phyloP scores from a whole-genome alignment of 192 early-diverging fungal species.

The Entrophospora sp. region DNA sequence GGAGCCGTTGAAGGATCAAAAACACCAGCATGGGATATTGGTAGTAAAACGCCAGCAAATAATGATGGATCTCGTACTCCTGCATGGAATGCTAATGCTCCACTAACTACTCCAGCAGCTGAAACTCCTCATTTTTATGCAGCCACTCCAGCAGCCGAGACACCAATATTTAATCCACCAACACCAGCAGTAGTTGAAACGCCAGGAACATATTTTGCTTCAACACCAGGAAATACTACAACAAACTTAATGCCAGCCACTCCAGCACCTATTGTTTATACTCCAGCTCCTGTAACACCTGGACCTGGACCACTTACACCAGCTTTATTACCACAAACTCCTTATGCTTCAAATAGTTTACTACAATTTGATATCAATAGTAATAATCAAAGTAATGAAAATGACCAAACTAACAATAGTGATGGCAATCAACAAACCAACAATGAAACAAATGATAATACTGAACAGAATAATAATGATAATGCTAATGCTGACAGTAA shows the following conservation, averaged over 20 bases:
- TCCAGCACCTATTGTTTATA: conserved; percentile 26
- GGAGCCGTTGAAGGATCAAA: conserved; percentile 27
- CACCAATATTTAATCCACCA: conserved; percentile 18
- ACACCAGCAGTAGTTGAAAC: no score
- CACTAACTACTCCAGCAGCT: conserved; percentile 36
- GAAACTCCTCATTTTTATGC: conserved; percentile 20
- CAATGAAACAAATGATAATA: no score
- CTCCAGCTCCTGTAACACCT: conserved; percentile 30
- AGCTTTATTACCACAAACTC: conserved; percentile 34
- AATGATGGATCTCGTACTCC: conserved; percentile 48
- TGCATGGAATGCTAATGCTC: conserved; percentile 45
- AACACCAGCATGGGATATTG: conserved; percentile 47
- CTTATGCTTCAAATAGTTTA: conserved; percentile 1
- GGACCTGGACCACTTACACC: conserved; percentile 39
- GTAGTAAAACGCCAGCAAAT: conserved; percentile 45
- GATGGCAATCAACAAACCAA: no score
- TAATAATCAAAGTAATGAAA: no score
- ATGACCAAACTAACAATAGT: conserved; percentile 38
- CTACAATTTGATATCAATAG: no score
- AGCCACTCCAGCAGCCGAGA: conserved; percentile 26
- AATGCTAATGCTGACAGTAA: no score
- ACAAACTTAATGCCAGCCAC: conserved; percentile 30
- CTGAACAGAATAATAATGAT: no score
- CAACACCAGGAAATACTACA: conserved; percentile 37
- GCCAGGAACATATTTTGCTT: conserved; percentile 30